Evolutionary conservation across 139 green algal species (phyloP).

Genomic region (Micractinium conductrix): DNA sequence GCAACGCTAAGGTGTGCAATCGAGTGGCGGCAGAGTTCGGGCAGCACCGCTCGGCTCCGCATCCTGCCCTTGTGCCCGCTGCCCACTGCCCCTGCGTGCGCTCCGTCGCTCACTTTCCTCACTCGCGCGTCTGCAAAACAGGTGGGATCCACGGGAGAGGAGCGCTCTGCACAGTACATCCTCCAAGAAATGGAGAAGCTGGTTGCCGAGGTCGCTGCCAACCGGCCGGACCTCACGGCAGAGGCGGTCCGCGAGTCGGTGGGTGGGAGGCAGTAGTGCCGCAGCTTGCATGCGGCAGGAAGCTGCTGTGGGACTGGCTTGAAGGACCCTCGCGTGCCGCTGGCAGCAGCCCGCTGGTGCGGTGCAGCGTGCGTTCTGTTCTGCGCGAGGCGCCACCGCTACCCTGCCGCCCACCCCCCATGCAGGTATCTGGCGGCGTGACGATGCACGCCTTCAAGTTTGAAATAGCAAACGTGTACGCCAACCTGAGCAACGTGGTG

Average conservation of each 20-base stretch:
- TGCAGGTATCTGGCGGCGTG: conserved; percentile 45
- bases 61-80: no score
- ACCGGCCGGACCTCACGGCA: conserved; percentile 34
- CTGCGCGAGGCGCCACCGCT: neutral
- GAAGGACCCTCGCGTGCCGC: neutral
- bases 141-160: conserved; percentile 42
- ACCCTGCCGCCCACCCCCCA: neutral
- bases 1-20: no score
- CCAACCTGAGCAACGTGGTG: conserved; percentile 66
- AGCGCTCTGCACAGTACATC: conserved; percentile 41
- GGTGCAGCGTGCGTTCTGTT: neutral
- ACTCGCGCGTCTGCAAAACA: no score
- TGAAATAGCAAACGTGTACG: conserved; percentile 70
- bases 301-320: neutral
- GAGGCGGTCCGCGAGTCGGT: conserved; percentile 34
- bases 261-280: neutral
- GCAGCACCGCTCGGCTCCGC: no score
- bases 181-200: conserved; percentile 1
- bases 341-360: neutral
- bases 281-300: no score
- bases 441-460: conserved; percentile 58
- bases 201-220: neutral
- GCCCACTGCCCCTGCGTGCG: no score
- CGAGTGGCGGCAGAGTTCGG: no score
- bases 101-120: no score